Evolutionary conservation across 805 yeast genomes (phyloP).

Genomic region (Ogataea chonburiensis): DNA sequence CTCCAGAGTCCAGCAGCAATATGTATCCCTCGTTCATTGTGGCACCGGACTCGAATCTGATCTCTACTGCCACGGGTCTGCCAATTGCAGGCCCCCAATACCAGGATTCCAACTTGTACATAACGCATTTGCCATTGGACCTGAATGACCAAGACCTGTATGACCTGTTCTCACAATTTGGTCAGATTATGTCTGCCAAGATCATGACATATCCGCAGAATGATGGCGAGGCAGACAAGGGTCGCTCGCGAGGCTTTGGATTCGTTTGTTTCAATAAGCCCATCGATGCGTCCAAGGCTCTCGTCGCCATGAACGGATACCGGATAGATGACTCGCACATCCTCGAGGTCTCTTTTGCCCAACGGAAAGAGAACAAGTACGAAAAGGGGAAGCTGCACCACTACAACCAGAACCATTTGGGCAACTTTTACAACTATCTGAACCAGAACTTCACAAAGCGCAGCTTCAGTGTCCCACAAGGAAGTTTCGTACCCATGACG

Average conservation of each 20-base stretch:
- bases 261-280: conserved; percentile 73
- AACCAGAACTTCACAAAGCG: conserved; percentile 21
- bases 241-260: conserved; percentile 71
- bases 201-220: conserved; percentile 50
- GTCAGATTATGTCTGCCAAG: conserved; percentile 54
- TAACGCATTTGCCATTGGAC: conserved; percentile 57
- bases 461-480: conserved; percentile 15
- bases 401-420: conserved; percentile 36
- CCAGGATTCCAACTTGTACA: conserved; percentile 73
- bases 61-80: conserved; percentile 34
- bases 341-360: conserved; percentile 67
- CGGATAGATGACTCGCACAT: conserved; percentile 34
- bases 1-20: conserved; percentile 5
- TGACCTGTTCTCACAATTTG: conserved; percentile 44
- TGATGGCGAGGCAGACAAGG: conserved; percentile 20
- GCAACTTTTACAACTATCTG: conserved; percentile 27
- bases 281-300: conserved; percentile 66
- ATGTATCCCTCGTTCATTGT: conserved; percentile 26
- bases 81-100: conserved; percentile 46
- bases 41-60: conserved; percentile 30
- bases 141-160: conserved; percentile 55
- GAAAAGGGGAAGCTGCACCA: conserved; percentile 35
- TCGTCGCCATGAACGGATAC: conserved; percentile 59
- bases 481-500: conserved; percentile 4
- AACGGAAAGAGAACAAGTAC: conserved; percentile 59